Evolutionary conservation across 2,329 filamentous ascomycete species (phyloP).

Genomic region (Ophiostoma novo-ulmi): DNA sequence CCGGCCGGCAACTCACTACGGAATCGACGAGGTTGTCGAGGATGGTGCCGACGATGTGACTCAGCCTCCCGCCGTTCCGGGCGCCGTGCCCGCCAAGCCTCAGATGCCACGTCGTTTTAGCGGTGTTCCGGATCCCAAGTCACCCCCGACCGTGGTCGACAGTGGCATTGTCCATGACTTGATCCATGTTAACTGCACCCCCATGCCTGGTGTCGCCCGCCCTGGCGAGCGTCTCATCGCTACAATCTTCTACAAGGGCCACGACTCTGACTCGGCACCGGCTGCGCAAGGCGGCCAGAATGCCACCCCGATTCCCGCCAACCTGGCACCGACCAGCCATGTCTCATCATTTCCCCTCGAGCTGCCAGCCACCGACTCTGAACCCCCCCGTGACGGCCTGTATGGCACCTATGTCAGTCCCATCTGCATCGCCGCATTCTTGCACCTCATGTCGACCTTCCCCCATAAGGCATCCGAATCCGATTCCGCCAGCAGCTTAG

Average conservation of each 20-base stretch:
- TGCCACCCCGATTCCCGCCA: conserved; percentile 41
- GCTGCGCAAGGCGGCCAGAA: conserved; percentile 28
- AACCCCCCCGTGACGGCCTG: conserved; percentile 54
- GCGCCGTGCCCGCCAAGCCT: conserved; percentile 28
- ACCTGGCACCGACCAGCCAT: conserved; percentile 55
- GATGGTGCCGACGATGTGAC: conserved; percentile 41
- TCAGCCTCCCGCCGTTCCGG: conserved; percentile 15
- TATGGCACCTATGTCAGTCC: conserved; percentile 63
- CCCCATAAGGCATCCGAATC: conserved; percentile 41
- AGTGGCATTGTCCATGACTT: conserved; percentile 58
- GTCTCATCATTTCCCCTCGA: conserved; percentile 38
- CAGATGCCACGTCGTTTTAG: conserved; percentile 49
- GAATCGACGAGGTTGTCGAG: conserved; percentile 62
- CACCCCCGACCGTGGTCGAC: conserved; percentile 57
- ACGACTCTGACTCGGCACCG: conserved; percentile 30
- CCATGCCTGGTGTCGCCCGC: conserved; percentile 40
- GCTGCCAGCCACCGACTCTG: conserved; percentile 23
- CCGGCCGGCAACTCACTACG: conserved; percentile 50
- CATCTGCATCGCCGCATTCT: conserved; percentile 60
- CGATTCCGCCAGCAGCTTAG: not conserved
- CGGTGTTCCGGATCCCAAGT: conserved; percentile 55
- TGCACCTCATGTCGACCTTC: conserved; percentile 61
- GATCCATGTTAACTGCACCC: conserved; percentile 59
- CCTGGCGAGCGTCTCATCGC: conserved; percentile 52
- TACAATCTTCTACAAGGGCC: conserved; percentile 58